Evolutionary conservation across 495 filamentous ascomycete species (phyloP), one percentile per base, ranked within the genome.

Genomic region (Penicillium coffeae): DNA sequence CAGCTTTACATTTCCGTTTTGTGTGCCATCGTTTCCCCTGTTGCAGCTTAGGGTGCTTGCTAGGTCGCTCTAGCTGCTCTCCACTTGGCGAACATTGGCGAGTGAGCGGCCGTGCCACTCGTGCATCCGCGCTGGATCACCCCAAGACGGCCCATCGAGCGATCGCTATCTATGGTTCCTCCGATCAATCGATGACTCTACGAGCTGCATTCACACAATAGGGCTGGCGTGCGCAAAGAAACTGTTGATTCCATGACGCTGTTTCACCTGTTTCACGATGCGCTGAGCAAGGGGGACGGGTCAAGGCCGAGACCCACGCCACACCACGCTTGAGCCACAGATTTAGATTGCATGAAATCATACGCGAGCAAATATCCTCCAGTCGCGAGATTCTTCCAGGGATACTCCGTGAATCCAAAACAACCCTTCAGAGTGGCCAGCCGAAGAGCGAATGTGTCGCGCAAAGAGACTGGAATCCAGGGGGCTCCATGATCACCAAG

Each of bases 101-200:
- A 59, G 52, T 59, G 45, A 55, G 30, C 25, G 48, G 34, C 20
- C 44, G 34, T 48, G 55, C 59, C 59, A 62, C 22, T 59, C 37
- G 54, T 54, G 8, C 19, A 13, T 21, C 19, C 16, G 19, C 33
- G 21, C 7, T 50, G 51, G 51, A 32, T 44, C 46, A 14, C n/a
- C 32, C 39, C 21, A 10, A 20, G 45, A 56, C 52, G 41, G 45
- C 14, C 36, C 13, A 16, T 15, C 52, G n/a, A n/a, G n/a, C 39
- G 39, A 30, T 21, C 21, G 39, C 19, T 8, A 38, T 42, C 43
- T 22, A 30, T 44, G 42, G 32, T 42, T 37, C 41, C 9, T 3
- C 16, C 18, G 4, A 16, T 6, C 13, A 39, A 38, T 58, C 56
- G 42, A 58, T 58, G 60, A 60, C 60, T 48, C 56, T 14, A 49